A percentile compares a stretch with the other conserved stretches of the same genome.
phyloP scores from a whole-genome alignment of 2,329 filamentous ascomycete genomes.

The Cladosporium sp. region DNA sequence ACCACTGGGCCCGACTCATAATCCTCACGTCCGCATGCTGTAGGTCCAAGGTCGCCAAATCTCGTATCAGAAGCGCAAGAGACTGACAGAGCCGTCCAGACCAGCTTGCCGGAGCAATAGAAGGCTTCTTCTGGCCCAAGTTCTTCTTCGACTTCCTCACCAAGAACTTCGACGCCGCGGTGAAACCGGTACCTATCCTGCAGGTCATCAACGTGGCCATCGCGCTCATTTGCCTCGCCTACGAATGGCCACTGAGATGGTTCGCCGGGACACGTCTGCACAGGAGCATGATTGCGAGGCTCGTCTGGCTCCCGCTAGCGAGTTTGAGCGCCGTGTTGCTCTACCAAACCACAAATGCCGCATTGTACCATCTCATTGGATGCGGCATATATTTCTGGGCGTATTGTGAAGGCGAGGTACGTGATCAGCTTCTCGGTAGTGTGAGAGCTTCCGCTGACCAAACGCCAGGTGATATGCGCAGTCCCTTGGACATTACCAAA shows the following conservation, averaged over 20 bases:
- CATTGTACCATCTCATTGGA: conserved; percentile 83
- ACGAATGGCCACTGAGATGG: conserved; percentile 82
- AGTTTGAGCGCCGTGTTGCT: conserved; percentile 68
- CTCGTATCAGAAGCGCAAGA: neutral
- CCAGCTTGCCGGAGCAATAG: conserved; percentile 75
- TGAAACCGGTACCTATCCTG: conserved; percentile 80
- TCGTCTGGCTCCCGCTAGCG: conserved; percentile 75
- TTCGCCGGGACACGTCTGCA: conserved; percentile 74
- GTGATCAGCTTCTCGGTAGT: conserved; percentile 29
- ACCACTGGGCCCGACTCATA: conserved; percentile 96
- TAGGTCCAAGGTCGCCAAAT: conserved; percentile 37
- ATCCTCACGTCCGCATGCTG: conserved; percentile 75
- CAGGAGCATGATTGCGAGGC: conserved; percentile 77
- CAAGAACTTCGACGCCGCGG: conserved; percentile 76
- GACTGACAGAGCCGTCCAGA: conserved; percentile 47
- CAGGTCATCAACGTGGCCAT: conserved; percentile 86
- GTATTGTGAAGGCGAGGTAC: conserved; percentile 92
- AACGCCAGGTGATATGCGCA: conserved; percentile 39
- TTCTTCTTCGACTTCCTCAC: conserved; percentile 97
- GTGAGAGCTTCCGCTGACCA: neutral
- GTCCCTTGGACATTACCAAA: conserved; percentile 47
- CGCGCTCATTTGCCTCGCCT: conserved; percentile 69
- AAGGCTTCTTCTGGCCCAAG: conserved; percentile 97
- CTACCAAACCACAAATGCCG: conserved; percentile 89
- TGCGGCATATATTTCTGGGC: conserved; percentile 92